Percentiles rank a stretch among this genome's conserved stretches.
These are phyloP conservation scores for Phallus indusiatus DNA, from an alignment of 768 basidiomycete genomes.

Conservation along the genomic window DNA sequence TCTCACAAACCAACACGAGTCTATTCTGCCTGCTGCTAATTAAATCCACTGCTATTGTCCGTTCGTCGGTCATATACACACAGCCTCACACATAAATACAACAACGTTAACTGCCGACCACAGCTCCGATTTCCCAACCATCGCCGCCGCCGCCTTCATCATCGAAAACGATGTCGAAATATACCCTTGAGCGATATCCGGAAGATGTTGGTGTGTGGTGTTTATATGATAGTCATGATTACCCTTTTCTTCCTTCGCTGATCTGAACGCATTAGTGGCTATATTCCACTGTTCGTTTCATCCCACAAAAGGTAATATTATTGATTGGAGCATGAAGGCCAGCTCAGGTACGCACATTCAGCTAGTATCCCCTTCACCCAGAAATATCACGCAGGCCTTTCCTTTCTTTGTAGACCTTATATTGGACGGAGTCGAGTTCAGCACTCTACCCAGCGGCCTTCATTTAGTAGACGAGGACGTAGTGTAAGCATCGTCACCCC, in stretches of 20 bases:
- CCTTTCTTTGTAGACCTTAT: conserved; percentile 38
- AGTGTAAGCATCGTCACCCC: conserved; percentile 44
- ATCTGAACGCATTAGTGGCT: conserved; percentile 41
- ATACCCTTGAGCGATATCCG: background rate
- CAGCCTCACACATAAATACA: too few relatives aligned
- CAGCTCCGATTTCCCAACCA: too few relatives aligned
- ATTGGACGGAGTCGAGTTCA: conserved; percentile 70
- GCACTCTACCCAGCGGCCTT: conserved; percentile 69
- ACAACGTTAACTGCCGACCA: background rate
- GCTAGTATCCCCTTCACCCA: background rate
- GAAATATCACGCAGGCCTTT: background rate
- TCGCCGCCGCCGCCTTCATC: background rate
- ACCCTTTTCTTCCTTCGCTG: background rate
- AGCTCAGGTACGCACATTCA: conserved; percentile 42
- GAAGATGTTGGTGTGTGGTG: background rate
- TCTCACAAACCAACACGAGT: too few relatives aligned
- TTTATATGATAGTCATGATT: background rate
- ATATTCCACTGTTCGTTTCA: conserved; percentile 83
- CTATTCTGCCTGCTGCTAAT: too few relatives aligned
- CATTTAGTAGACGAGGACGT: conserved; percentile 74
- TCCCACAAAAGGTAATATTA: conserved; percentile 67
- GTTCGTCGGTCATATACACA: too few relatives aligned
- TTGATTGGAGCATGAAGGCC: conserved; percentile 72
- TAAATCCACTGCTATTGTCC: too few relatives aligned
- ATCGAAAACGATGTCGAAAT: background rate